phyloP scores from a whole-genome alignment of 1,284 basidiomycete species.

The Cryptococcus sp. region DNA sequence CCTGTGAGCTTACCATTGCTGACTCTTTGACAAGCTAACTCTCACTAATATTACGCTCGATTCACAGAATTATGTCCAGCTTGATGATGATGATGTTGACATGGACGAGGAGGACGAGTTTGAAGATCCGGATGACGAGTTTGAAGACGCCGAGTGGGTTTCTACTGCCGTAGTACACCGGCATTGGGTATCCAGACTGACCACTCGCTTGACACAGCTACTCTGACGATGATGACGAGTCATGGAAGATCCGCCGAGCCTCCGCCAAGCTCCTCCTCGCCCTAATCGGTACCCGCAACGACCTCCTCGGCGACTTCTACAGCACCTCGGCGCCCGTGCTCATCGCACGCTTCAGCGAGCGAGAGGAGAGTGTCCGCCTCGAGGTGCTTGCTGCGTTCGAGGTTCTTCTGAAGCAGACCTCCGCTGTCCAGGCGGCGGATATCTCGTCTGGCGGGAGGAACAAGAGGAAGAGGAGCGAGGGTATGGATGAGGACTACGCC shows the following conservation, averaged over 20 bases:
- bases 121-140: slow-evolving; percentile 51
- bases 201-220: slow-evolving; percentile 57
- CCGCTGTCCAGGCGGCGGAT: slow-evolving; percentile 32
- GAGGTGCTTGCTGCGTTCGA: slow-evolving; percentile 89
- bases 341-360: slow-evolving; percentile 85
- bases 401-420: slow-evolving; percentile 73
- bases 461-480: slow-evolving; percentile 67
- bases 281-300: slow-evolving; percentile 81
- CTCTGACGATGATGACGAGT: slow-evolving; percentile 97
- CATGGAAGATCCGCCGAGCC: slow-evolving; percentile 93
- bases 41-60: too few relatives aligned
- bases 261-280: slow-evolving; percentile 85
- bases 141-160: slow-evolving; percentile 72
- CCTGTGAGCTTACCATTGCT: slow-evolving; percentile 68
- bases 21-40: too few relatives aligned
- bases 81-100: slow-evolving; percentile 61
- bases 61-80: slow-evolving; percentile 76
- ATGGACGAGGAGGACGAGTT: slow-evolving; percentile 46
- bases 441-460: slow-evolving; percentile 32
- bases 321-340: slow-evolving; percentile 80
- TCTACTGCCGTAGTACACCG: too few relatives aligned
- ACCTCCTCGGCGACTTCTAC: slow-evolving; percentile 74
- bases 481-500: slow-evolving; percentile 56
- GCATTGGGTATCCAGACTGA: background rate
- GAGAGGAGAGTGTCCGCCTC: slow-evolving; percentile 92